These are phyloP conservation scores for Apiospora phragmitis DNA, from an alignment of 2,329 filamentous ascomycete species.

Conservation along the genomic window DNA sequence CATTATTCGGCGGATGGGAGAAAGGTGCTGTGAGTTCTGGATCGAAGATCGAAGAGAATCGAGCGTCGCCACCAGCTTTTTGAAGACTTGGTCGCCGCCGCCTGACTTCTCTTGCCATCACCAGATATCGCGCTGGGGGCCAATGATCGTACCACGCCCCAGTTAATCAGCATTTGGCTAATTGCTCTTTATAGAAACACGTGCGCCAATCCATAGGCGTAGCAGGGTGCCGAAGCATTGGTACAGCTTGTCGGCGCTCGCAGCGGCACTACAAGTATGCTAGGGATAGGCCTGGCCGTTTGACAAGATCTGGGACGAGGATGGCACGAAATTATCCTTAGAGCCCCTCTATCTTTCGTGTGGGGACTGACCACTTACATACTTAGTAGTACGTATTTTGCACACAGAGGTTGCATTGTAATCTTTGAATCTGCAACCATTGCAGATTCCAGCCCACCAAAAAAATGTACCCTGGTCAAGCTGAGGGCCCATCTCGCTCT, in stretches of 20 bases:
- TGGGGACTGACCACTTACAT: background rate
- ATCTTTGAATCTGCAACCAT: background rate
- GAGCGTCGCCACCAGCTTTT: constrained; percentile 2
- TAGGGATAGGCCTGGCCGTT: background rate
- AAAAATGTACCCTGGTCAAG: background rate
- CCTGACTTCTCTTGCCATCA: background rate
- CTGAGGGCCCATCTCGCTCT: background rate
- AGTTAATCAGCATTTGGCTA: background rate
- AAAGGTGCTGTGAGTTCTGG: background rate
- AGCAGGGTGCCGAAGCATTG: background rate
- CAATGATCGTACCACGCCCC: background rate
- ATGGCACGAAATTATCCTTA: background rate
- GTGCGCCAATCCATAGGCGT: background rate
- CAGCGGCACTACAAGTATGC: background rate
- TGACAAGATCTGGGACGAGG: background rate
- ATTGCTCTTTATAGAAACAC: background rate
- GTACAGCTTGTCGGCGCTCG: no score
- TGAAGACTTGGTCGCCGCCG: background rate
- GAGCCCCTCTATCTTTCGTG: background rate
- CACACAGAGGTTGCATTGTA: background rate
- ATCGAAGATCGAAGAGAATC: constrained; percentile 5
- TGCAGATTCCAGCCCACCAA: background rate
- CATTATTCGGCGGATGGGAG: constrained; percentile 31
- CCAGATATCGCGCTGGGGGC: background rate
- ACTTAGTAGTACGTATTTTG: no score